Evolutionary conservation across 805 yeast genomes (phyloP).

Genomic region (Maudiozyma turicensis): DNA sequence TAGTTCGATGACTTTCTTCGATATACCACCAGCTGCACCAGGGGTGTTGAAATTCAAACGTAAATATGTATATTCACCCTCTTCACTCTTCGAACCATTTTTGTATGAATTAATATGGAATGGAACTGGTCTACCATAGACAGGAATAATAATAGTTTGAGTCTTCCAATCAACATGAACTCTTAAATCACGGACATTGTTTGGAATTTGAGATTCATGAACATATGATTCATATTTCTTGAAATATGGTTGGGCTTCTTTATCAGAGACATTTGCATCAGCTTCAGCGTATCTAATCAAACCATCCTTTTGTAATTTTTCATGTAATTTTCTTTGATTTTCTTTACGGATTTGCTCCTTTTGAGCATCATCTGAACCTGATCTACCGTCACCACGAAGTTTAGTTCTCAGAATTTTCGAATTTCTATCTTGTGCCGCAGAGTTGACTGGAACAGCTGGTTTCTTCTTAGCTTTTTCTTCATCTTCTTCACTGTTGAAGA

Average conservation of each 20-base stretch:
- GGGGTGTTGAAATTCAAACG: conserved; percentile 91
- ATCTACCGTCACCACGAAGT: conserved; percentile 62
- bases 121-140: conserved; percentile 94
- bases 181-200: conserved; percentile 68
- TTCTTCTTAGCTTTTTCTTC: conserved; percentile 35
- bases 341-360: conserved; percentile 71
- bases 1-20: conserved; percentile 61
- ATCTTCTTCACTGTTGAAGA: conserved; percentile 63
- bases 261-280: conserved; percentile 52
- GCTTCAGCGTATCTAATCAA: conserved; percentile 70
- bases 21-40: conserved; percentile 65
- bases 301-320: conserved; percentile 80
- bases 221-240: conserved; percentile 90
- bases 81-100: conserved; percentile 90
- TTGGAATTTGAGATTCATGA: conserved; percentile 86
- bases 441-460: conserved; percentile 17
- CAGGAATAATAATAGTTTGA: conserved; percentile 84
- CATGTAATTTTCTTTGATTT: conserved; percentile 75
- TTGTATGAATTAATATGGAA: conserved; percentile 92
- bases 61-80: conserved; percentile 86
- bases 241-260: conserved; percentile 47
- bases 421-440: conserved; percentile 29
- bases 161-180: conserved; percentile 80
- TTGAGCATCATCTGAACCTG: conserved; percentile 60
- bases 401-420: conserved; percentile 72